phyloP scores from a whole-genome alignment of 257 asterid species.

The Capsicum rhomboideum region DNA sequence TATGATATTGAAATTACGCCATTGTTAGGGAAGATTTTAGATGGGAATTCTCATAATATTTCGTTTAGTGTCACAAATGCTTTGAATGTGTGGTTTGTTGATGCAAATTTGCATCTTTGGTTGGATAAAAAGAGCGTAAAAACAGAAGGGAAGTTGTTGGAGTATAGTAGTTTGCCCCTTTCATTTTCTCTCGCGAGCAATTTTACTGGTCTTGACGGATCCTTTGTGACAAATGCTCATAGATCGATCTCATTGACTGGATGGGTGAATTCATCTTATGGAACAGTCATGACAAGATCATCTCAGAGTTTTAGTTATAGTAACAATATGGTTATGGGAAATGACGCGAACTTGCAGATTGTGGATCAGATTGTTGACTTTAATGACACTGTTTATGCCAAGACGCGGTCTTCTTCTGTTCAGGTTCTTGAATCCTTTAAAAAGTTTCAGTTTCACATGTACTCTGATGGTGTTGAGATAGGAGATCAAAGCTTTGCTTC shows the following conservation, averaged over 20 bases:
- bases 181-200: constrained; percentile 20
- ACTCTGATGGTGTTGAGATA: constrained; percentile 30
- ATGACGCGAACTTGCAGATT: constrained; percentile 50
- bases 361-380: constrained; percentile 46
- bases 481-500: constrained; percentile 40
- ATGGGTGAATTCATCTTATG: constrained; percentile 54
- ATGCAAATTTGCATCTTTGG: constrained; percentile 88
- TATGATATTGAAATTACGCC: constrained; percentile 73
- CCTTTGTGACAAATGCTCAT: constrained; percentile 30
- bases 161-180: constrained; percentile 16
- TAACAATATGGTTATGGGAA: constrained; percentile 46
- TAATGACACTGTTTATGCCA: constrained; percentile 22
- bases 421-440: constrained; percentile 18
- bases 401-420: constrained; percentile 13
- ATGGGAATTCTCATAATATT: constrained; percentile 45
- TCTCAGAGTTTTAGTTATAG: constrained; percentile 31
- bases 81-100: constrained; percentile 64
- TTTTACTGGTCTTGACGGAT: constrained; percentile 53
- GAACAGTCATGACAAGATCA: constrained; percentile 32
- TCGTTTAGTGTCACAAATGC: constrained; percentile 56
- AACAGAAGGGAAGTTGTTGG: constrained; percentile 40
- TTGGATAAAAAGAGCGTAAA: constrained; percentile 36
- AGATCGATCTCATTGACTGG: constrained; percentile 48
- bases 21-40: constrained; percentile 40
- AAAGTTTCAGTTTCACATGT: constrained; percentile 22